phyloP scores from a whole-genome alignment of 83 land plant species.

The Diphasiastrum complanatum region DNA sequence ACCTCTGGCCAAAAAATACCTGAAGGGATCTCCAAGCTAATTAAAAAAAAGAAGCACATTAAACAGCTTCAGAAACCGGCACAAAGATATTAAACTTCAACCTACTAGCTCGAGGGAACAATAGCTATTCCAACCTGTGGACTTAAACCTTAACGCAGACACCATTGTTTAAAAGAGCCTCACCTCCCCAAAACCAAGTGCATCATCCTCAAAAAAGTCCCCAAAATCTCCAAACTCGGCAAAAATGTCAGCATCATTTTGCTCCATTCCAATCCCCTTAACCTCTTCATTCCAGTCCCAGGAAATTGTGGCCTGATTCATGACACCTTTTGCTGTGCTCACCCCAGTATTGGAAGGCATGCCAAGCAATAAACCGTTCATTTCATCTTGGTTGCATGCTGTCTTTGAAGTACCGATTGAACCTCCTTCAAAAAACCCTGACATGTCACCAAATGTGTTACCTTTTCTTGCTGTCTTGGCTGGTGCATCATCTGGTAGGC shows the following conservation, averaged over 20 bases:
- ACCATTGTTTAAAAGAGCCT: no score
- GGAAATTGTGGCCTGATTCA: slow-evolving; percentile 37
- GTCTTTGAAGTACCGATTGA: slow-evolving; percentile 21
- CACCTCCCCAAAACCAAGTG: slow-evolving; percentile 92
- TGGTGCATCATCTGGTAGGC: slow-evolving; percentile 36
- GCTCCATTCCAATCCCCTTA: slow-evolving; percentile 46
- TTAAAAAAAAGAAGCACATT: no score
- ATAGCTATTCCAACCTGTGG: no score
- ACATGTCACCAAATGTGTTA: slow-evolving; percentile 23
- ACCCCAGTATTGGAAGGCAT: slow-evolving; percentile 21
- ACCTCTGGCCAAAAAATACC: no score
- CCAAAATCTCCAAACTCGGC: slow-evolving; percentile 96
- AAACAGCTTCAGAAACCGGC: no score
- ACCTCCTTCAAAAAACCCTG: slow-evolving; percentile 23
- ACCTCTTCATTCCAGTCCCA: slow-evolving; percentile 80
- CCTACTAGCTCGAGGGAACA: no score
- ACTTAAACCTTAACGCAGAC: no score
- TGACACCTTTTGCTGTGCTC: slow-evolving; percentile 40
- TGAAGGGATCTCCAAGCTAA: no score
- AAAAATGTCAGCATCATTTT: slow-evolving; percentile 57
- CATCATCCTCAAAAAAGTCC: slow-evolving; percentile 91
- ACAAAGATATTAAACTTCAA: no score
- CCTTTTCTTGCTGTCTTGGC: slow-evolving; percentile 28
- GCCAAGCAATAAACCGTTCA: slow-evolving; percentile 29
- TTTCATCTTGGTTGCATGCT: slow-evolving; percentile 28